Percentiles rank a stretch among this genome's conserved stretches.
Evolutionary conservation across 2,329 filamentous ascomycete genomes (phyloP).

Genomic region (Colletotrichum sp.): DNA sequence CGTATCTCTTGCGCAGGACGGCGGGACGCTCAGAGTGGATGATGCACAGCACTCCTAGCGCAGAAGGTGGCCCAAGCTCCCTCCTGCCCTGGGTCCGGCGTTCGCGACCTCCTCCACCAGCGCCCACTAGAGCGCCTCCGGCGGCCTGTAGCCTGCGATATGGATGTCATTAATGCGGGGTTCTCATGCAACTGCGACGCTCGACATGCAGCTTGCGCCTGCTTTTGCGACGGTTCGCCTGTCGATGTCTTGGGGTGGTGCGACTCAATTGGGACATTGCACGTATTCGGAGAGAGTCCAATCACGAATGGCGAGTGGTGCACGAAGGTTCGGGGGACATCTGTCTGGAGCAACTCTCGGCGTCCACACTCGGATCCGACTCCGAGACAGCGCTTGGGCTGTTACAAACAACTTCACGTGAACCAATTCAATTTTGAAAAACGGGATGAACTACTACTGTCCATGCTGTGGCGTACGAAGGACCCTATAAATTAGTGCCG

Average conservation of each 20-base stretch:
- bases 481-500: constrained; percentile 16
- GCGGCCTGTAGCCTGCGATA: not conserved
- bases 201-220: not conserved
- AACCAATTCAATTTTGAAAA: not conserved
- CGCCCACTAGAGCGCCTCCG: not conserved
- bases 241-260: not conserved
- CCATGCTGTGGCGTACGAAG: not conserved
- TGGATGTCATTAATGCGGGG: constrained; percentile 11
- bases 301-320: not conserved
- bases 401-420: not conserved
- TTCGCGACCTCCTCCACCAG: not conserved
- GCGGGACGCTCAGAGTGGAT: not conserved
- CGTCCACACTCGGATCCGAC: not conserved
- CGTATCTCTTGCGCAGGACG: not conserved
- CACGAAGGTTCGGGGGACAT: not conserved
- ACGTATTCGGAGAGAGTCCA: not conserved
- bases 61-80: constrained; percentile 33
- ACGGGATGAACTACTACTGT: not conserved
- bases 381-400: not conserved
- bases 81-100: constrained; percentile 30
- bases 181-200: not conserved
- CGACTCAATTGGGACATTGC: not conserved
- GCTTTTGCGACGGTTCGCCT: not conserved
- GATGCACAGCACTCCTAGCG: not conserved
- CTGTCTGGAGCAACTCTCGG: not conserved